phyloP scores from a whole-genome alignment of 805 yeast genomes.

The Candida hungchunana region DNA sequence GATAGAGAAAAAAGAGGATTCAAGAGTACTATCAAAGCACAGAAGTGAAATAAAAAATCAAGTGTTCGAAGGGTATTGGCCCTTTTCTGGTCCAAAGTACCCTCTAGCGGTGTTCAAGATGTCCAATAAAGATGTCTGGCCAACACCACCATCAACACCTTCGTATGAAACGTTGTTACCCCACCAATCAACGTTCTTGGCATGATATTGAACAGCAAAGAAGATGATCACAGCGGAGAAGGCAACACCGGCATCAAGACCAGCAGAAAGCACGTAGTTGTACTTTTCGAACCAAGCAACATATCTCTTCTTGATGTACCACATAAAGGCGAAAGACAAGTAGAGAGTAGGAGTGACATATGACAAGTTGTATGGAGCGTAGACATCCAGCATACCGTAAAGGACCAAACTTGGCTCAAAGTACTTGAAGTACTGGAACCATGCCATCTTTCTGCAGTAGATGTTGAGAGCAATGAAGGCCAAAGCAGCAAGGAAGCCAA shows the following conservation, averaged over 20 bases:
- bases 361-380: constrained; percentile 50
- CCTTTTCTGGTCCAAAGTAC: constrained; percentile 11
- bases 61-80: too few relatives aligned
- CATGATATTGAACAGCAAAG: constrained; percentile 43
- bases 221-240: constrained; percentile 48
- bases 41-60: too few relatives aligned
- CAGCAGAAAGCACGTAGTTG: constrained; percentile 49
- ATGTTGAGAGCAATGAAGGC: constrained; percentile 28
- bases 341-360: constrained; percentile 28
- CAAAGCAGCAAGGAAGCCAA: constrained; percentile 40
- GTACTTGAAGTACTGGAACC: constrained; percentile 21
- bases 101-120: constrained; percentile 3
- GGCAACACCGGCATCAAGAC: constrained; percentile 56
- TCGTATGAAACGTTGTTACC: constrained; percentile 38
- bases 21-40: too few relatives aligned
- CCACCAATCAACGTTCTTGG: constrained; percentile 53
- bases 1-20: too few relatives aligned
- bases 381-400: constrained; percentile 37
- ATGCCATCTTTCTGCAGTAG: constrained; percentile 19
- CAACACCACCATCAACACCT: constrained; percentile 19
- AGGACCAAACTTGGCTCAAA: constrained; percentile 50
- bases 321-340: constrained; percentile 40
- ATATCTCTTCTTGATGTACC: constrained; percentile 34
- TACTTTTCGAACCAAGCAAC: constrained; percentile 50
- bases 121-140: constrained; percentile 8